A percentile compares a stretch with the other conserved stretches of the same genome.
These are phyloP conservation scores for Centella asiatica DNA, from an alignment of 129 eudicot genomes.

Conservation along the genomic window DNA sequence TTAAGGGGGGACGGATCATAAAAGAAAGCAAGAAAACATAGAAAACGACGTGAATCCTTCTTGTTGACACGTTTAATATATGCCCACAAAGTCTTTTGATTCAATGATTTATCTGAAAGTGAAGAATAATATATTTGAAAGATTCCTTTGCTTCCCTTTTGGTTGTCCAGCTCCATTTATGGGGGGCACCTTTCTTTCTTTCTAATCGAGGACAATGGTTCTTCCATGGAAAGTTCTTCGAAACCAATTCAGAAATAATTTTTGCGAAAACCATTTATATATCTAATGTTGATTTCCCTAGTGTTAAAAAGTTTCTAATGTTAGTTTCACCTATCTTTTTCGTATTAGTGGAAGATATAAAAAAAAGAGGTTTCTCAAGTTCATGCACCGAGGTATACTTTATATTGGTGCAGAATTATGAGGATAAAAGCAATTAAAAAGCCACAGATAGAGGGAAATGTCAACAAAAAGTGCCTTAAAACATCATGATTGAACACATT, in stretches of 20 bases:
- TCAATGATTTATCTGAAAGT: constrained; percentile 14
- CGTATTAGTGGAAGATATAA: not conserved
- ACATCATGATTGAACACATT: not conserved
- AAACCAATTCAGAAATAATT: not conserved
- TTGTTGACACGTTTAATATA: constrained; percentile 36
- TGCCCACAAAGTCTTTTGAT: constrained; percentile 14
- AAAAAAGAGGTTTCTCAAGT: too few species aligned
- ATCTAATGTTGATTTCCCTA: not conserved
- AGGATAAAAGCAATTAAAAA: too few species aligned
- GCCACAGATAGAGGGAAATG: too few species aligned
- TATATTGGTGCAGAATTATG: too few species aligned
- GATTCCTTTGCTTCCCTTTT: constrained; percentile 16
- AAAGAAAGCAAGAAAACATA: constrained; percentile 2
- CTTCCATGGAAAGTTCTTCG: constrained; percentile 3
- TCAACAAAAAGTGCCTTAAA: too few species aligned
- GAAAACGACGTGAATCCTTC: constrained; percentile 38
- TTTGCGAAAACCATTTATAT: not conserved
- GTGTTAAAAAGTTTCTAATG: not conserved
- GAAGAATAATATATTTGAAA: not conserved
- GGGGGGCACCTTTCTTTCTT: constrained; percentile 43
- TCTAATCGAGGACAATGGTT: constrained; percentile 6
- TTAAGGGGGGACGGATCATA: constrained; percentile 2
- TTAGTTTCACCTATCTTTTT: not conserved
- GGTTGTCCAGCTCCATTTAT: constrained; percentile 35
- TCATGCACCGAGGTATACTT: too few species aligned